Percentiles rank a stretch among this genome's conserved stretches.
These are phyloP conservation scores for Fusarium annulatum DNA, from an alignment of 2,329 filamentous ascomycete genomes.

Conservation along the genomic window DNA sequence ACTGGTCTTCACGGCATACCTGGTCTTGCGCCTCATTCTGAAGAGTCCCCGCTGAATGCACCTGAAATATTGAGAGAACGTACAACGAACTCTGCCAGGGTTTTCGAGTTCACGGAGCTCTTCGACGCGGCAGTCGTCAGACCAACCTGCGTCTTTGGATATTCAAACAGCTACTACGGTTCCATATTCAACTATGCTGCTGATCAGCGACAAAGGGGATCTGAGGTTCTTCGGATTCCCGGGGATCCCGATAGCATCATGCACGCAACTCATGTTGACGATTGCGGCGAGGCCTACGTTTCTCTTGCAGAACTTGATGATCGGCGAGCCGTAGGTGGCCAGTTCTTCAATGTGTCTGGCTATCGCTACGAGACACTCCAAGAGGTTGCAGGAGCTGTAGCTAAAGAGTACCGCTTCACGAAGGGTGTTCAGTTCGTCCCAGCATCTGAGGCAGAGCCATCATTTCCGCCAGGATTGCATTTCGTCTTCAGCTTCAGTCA, in stretches of 20 bases:
- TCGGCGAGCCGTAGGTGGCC: slow-evolving; percentile 48
- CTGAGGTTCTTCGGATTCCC: slow-evolving; percentile 47
- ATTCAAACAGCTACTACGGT: slow-evolving; percentile 58
- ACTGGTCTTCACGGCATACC: slow-evolving; percentile 39
- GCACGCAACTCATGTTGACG: slow-evolving; percentile 61
- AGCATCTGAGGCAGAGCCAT: slow-evolving; percentile 20
- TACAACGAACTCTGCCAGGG: slow-evolving; percentile 44
- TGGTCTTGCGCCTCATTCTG: slow-evolving; percentile 52
- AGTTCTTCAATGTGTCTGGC: slow-evolving; percentile 60
- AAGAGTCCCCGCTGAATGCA: slow-evolving; percentile 53
- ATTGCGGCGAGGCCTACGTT: slow-evolving; percentile 61
- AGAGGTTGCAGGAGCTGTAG: slow-evolving; percentile 53
- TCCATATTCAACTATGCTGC: slow-evolving; percentile 52
- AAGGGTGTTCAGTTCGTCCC: slow-evolving; percentile 46
- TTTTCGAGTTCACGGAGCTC: slow-evolving; percentile 50
- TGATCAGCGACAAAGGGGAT: slow-evolving; percentile 28
- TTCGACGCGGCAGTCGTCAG: slow-evolving; percentile 59
- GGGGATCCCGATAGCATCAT: slow-evolving; percentile 53
- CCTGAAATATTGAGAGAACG: slow-evolving; percentile 46
- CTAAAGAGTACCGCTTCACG: slow-evolving; percentile 53
- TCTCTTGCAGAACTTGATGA: slow-evolving; percentile 54
- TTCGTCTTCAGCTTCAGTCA: slow-evolving; percentile 53
- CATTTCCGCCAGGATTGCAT: slow-evolving; percentile 35
- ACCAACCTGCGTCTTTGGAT: slow-evolving; percentile 60
- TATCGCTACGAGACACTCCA: slow-evolving; percentile 56